Conservation (phyloP, 1,284 basidiomycete genomes). For the Xanthoconium separans region DNA sequence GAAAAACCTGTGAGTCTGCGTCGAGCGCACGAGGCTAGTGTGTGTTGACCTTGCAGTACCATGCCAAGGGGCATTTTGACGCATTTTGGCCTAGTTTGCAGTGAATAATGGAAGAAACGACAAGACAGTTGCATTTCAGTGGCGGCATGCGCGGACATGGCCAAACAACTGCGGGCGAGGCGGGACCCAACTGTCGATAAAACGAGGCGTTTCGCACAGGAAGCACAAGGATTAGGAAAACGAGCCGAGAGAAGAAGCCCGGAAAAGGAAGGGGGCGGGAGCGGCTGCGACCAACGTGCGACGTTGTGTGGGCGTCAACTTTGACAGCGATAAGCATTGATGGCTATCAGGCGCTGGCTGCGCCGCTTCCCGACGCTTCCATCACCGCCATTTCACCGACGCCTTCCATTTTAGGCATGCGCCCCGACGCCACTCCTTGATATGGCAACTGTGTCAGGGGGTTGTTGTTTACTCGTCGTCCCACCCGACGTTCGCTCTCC, state of each 20-base stretch:
- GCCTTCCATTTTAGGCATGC: constrained; percentile 14
- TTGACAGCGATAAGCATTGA: constrained; percentile 22
- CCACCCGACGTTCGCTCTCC: constrained; percentile 27
- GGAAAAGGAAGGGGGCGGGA: constrained; percentile 12
- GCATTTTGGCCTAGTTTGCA: too few species aligned
- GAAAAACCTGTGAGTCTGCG: too few species aligned
- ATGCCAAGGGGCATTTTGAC: too few species aligned
- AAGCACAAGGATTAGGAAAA: constrained; percentile 3
- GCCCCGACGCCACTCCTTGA: constrained; percentile 21
- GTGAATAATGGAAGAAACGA: too few species aligned
- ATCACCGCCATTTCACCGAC: constrained; percentile 23
- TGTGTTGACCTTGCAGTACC: too few species aligned
- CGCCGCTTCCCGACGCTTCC: constrained; percentile 15
- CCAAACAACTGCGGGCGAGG: background rate
- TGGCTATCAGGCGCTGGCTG: constrained; percentile 9
- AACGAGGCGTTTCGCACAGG: constrained; percentile 1
- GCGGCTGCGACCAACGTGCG: constrained; percentile 15
- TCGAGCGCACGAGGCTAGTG: too few species aligned
- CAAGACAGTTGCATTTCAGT: too few species aligned
- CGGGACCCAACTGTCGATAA: background rate
- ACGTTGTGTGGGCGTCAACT: constrained; percentile 3
- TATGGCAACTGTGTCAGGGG: constrained; percentile 21
- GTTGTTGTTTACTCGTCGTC: constrained; percentile 10
- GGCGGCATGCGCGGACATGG: background rate
- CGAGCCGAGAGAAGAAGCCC: background rate